phyloP scores from a whole-genome alignment of 2,329 filamentous ascomycete genomes.

The Decorospora gaudefroyi region DNA sequence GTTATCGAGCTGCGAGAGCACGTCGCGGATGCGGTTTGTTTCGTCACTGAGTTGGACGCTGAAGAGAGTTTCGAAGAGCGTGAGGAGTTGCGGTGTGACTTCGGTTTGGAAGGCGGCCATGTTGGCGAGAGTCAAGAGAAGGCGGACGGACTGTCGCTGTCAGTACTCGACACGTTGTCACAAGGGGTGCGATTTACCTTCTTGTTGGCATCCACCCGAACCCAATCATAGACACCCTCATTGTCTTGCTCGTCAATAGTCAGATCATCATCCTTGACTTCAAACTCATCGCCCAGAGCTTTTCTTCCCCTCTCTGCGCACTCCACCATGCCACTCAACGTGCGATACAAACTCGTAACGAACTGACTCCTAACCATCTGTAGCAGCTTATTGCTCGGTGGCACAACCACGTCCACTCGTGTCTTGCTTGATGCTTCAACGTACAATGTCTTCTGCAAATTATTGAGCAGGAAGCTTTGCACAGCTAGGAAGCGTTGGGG shows the following conservation, averaged over 20 bases:
- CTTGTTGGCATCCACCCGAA: constrained; percentile 43
- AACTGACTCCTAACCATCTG: constrained; percentile 92
- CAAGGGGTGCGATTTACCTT: constrained; percentile 36
- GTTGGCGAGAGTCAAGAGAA: constrained; percentile 92
- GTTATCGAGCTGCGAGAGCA: constrained; percentile 85
- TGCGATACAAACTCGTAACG: constrained; percentile 90
- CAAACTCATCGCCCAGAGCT: constrained; percentile 61
- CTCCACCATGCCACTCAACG: constrained; percentile 92
- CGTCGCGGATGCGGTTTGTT: constrained; percentile 86
- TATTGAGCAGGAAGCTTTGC: constrained; percentile 77
- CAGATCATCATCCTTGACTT: constrained; percentile 58
- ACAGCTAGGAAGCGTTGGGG: constrained; percentile 84
- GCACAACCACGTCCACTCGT: constrained; percentile 78
- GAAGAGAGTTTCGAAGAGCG: constrained; percentile 91
- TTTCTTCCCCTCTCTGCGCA: constrained; percentile 80
- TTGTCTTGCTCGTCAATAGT: constrained; percentile 43
- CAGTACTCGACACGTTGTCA: no score
- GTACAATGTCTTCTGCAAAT: constrained; percentile 95
- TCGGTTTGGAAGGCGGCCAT: constrained; percentile 80
- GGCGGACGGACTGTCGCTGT: constrained; percentile 89
- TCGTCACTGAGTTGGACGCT: constrained; percentile 94
- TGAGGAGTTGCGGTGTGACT: constrained; percentile 84
- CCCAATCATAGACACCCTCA: constrained; percentile 32
- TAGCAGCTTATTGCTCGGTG: constrained; percentile 83
- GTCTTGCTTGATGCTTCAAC: constrained; percentile 81